phyloP scores from a whole-genome alignment of 352 stramenopile genomes.

The Phytophthora cactorum region DNA sequence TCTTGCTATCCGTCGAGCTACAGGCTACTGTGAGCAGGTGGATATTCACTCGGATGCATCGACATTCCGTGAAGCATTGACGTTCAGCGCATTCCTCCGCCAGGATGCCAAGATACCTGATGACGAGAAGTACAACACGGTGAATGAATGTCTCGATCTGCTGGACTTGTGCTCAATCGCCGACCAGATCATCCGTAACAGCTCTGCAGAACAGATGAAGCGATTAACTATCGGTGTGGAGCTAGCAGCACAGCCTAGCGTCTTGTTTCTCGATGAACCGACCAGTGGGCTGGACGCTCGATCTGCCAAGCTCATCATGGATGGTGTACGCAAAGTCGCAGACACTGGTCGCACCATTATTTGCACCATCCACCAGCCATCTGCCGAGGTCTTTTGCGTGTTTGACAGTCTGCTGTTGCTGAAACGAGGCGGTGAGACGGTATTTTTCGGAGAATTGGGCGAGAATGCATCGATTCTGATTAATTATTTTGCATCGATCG shows the following conservation, averaged over 20 bases:
- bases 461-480: constrained; percentile 46
- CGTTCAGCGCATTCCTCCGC: constrained; percentile 70
- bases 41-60: constrained; percentile 85
- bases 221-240: constrained; percentile 50
- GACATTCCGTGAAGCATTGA: constrained; percentile 73
- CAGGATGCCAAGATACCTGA: constrained; percentile 25
- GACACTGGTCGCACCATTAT: constrained; percentile 22
- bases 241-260: constrained; percentile 73
- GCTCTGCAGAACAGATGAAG: constrained; percentile 47
- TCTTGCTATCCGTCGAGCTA: constrained; percentile 36
- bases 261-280: constrained; percentile 79
- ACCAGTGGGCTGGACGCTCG: constrained; percentile 73
- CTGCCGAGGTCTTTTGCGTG: constrained; percentile 14
- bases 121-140: constrained; percentile 25
- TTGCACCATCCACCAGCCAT: constrained; percentile 24
- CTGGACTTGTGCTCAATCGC: constrained; percentile 27
- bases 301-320: constrained; percentile 17
- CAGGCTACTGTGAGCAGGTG: constrained; percentile 69
- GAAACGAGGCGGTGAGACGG: constrained; percentile 20
- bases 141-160: constrained; percentile 37
- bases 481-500: constrained; percentile 69
- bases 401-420: constrained; percentile 23
- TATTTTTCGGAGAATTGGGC: constrained; percentile 34
- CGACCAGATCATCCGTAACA: constrained; percentile 35
- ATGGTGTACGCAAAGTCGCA: constrained; percentile 21